Evolutionary conservation across 2,329 filamentous ascomycete genomes (phyloP).

Genomic region (Fusarium piperis): DNA sequence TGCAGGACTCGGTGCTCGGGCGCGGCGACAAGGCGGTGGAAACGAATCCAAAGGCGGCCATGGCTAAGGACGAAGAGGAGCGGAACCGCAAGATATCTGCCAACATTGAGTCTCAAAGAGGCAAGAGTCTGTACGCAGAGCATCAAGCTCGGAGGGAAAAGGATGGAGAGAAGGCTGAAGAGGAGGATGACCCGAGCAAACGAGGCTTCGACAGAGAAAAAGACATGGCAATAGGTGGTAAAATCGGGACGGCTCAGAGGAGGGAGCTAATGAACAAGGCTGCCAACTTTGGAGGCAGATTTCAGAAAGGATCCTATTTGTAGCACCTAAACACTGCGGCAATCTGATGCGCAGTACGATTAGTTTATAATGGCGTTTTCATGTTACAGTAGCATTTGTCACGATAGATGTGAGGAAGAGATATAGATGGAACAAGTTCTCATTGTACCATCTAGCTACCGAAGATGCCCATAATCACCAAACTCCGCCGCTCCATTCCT

Average conservation of each 20-base stretch:
- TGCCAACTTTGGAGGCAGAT: slow-evolving; percentile 82
- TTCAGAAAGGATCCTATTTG: slow-evolving; percentile 77
- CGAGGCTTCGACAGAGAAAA: slow-evolving; percentile 91
- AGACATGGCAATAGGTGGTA: slow-evolving; percentile 83
- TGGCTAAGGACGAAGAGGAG: slow-evolving; percentile 66
- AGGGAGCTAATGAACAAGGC: slow-evolving; percentile 83
- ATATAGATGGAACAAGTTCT: slow-evolving; percentile 33
- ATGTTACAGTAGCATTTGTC: background rate
- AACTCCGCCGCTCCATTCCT: slow-evolving; percentile 50
- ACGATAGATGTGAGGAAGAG: background rate
- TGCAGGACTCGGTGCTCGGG: slow-evolving; percentile 86
- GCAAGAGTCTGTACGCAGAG: slow-evolving; percentile 68
- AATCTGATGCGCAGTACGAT: background rate
- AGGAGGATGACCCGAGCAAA: slow-evolving; percentile 91
- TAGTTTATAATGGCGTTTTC: background rate
- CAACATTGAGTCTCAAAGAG: slow-evolving; percentile 64
- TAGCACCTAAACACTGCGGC: slow-evolving; percentile 38
- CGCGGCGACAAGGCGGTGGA: slow-evolving; percentile 59
- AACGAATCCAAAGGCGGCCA: slow-evolving; percentile 51
- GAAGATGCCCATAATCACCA: slow-evolving; percentile 41
- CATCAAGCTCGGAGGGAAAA: slow-evolving; percentile 53
- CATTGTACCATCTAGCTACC: slow-evolving; percentile 38
- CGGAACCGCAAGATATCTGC: slow-evolving; percentile 57
- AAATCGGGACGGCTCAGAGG: slow-evolving; percentile 77
- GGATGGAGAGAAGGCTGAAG: slow-evolving; percentile 54